Evolutionary conservation across 2,329 filamentous ascomycete genomes (phyloP).

Genomic region (Trichoderma koningiopsis): DNA sequence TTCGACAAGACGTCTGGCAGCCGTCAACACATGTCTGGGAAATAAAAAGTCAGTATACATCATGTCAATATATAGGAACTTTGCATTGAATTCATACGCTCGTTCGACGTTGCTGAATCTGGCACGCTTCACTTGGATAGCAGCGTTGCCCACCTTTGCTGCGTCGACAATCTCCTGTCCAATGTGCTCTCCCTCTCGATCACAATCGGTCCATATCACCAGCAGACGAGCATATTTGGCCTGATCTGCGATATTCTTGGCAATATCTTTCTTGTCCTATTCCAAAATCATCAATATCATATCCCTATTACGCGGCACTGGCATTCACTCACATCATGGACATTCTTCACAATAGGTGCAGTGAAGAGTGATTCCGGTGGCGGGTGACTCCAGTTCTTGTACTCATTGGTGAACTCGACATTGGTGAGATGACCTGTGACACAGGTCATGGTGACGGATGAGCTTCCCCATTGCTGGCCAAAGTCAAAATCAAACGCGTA

Average conservation of each 20-base stretch:
- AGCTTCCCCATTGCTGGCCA: slow-evolving; percentile 74
- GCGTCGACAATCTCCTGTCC: slow-evolving; percentile 86
- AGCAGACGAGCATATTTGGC: slow-evolving; percentile 72
- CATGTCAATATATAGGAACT: background rate
- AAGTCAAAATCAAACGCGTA: slow-evolving; percentile 93
- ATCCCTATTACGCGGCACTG: background rate
- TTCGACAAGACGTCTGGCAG: slow-evolving; percentile 73
- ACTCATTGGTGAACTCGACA: slow-evolving; percentile 74
- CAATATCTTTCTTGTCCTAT: slow-evolving; percentile 77
- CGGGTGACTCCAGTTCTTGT: slow-evolving; percentile 79
- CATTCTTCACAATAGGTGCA: slow-evolving; percentile 69
- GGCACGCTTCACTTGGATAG: slow-evolving; percentile 80
- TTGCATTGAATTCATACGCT: slow-evolving; percentile 57
- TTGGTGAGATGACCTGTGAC: slow-evolving; percentile 85
- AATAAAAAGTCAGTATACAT: background rate
- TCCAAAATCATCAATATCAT: slow-evolving; percentile 25
- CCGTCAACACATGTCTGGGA: slow-evolving; percentile 79
- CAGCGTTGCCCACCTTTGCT: slow-evolving; percentile 71
- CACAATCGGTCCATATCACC: slow-evolving; percentile 99
- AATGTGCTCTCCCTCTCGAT: slow-evolving; percentile 96
- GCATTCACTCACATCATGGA: slow-evolving; percentile 60
- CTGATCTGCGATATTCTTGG: slow-evolving; percentile 80
- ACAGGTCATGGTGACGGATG: slow-evolving; percentile 88
- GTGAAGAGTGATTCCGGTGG: slow-evolving; percentile 79
- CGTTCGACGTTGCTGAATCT: slow-evolving; percentile 95